These are phyloP conservation scores for Rhododendron williamsianum DNA, from an alignment of 148 eudicot genomes.

Conservation along the genomic window DNA sequence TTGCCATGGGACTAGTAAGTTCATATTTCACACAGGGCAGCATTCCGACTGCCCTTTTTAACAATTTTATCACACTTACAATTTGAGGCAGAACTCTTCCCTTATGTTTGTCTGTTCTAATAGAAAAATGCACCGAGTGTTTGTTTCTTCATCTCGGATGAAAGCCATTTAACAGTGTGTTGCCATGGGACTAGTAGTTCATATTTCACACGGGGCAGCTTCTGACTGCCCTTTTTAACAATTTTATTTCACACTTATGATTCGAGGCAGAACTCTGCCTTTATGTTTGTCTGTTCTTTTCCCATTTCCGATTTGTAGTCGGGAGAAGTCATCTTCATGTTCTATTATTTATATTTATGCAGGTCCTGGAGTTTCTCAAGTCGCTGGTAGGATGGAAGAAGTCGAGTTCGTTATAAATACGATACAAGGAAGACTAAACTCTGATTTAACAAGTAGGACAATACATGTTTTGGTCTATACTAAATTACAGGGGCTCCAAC, in stretches of 20 bases:
- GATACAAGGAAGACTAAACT: not conserved
- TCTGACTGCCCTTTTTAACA: not conserved
- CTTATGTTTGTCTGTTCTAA: not conserved
- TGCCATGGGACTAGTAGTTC: not conserved
- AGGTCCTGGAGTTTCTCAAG: conserved; percentile 87
- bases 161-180: not conserved
- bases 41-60: not conserved
- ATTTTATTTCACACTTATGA: not conserved
- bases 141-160: not conserved
- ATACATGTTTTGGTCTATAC: not conserved
- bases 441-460: not conserved
- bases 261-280: not conserved
- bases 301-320: not conserved
- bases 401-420: conserved; percentile 22
- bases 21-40: not conserved
- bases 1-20: not conserved
- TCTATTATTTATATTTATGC: conserved; percentile 10
- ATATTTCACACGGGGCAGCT: not conserved
- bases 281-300: not conserved
- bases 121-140: not conserved
- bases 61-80: not conserved
- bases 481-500: not conserved
- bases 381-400: conserved; percentile 56
- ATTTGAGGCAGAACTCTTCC: not conserved
- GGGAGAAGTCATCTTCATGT: not conserved